Evolutionary conservation across 1,139 yeast genomes (phyloP).

Genomic region (Debaryomycetaceae sp.): DNA sequence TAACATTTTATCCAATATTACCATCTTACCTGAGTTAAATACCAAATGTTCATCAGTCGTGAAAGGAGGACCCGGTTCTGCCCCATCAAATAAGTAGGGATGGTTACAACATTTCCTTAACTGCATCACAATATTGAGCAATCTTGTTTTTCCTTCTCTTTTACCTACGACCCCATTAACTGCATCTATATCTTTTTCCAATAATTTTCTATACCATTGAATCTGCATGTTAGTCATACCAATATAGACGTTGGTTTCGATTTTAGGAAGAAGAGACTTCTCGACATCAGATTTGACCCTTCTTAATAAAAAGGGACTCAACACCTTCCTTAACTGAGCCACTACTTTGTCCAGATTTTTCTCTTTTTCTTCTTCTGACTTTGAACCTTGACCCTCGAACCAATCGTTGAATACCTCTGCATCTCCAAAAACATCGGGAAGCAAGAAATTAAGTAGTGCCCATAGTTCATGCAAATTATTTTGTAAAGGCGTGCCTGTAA

Average conservation of each 20-base stretch:
- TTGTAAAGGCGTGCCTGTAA: conserved; percentile 95
- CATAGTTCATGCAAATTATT: conserved; percentile 93
- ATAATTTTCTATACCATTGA: conserved; percentile 81
- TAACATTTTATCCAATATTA: conserved; percentile 79
- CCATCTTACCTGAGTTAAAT: conserved; percentile 85
- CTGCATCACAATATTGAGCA: conserved; percentile 94
- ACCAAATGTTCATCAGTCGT: conserved; percentile 95
- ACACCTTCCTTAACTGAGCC: conserved; percentile 78
- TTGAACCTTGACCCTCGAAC: conserved; percentile 51
- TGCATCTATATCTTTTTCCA: conserved; percentile 94
- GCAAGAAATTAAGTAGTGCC: conserved; percentile 85
- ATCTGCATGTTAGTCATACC: conserved; percentile 96
- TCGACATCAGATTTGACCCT: conserved; percentile 94
- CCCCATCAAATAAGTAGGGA: conserved; percentile 95
- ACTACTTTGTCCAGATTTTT: conserved; percentile 73
- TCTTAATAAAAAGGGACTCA: conserved; percentile 84
- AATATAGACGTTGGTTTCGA: conserved; percentile 83
- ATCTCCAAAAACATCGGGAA: conserved; percentile 94
- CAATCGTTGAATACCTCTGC: conserved; percentile 87
- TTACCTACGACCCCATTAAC: conserved; percentile 90
- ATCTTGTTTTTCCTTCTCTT: conserved; percentile 85
- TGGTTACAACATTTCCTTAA: conserved; percentile 95
- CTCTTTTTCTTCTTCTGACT: conserved; percentile 28
- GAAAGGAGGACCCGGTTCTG: conserved; percentile 98
- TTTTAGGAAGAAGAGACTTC: conserved; percentile 82